Base-by-base conservation (phyloP, 2,329 filamentous ascomycete genomes). In the Metarhizium brunneum region DNA sequence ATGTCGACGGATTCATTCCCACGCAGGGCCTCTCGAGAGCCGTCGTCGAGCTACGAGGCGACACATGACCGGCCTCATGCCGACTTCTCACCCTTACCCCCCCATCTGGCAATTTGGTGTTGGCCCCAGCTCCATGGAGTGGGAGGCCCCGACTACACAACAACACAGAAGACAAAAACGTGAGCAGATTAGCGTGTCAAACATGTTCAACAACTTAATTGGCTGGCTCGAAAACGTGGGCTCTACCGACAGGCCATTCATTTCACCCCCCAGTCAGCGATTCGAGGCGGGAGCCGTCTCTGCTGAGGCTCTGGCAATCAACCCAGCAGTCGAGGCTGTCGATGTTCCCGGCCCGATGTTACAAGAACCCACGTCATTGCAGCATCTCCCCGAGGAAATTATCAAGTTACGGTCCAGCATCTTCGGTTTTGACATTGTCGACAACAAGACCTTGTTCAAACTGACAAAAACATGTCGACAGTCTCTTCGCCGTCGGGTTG, bases 11-110 rank as follows among this genome's bases (percentile, higher is more conserved):
- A 58, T 75, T 13, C 73, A 70, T 62, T 78, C 75, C 30, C 70
- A 76, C 6, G 76, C 77, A 0, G 81, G 80, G 0, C 80, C 80
- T 1, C 70, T 84, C 59, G 81, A 84, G 66, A 76, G 73, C 62
- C 75, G 78, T 35, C 78, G 77, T 35, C 74, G 80, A 6, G 62
- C 77, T 20, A 78, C 79, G 40, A 81, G 74, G 64, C 75, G 81
- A 55, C 75, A 74, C 53, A 80, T 83, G 73, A 78, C 76, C 20
- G 79, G 74, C 53, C 65, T 80, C 56, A 69, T 77, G 54, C 71
- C 76, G 30, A 64, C 70, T 8, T 65, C 73, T 25, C 63, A 64
- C 4, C 61, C 68, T 7, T 68, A 67, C 18, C 65, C 71, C 16
- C 71, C 74, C 2, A 64, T 70, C 6, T 83, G 79, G 80, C 71